These are phyloP conservation scores for Moesziomyces globuligerus DNA, from an alignment of 1,284 basidiomycete species.

Conservation along the genomic window DNA sequence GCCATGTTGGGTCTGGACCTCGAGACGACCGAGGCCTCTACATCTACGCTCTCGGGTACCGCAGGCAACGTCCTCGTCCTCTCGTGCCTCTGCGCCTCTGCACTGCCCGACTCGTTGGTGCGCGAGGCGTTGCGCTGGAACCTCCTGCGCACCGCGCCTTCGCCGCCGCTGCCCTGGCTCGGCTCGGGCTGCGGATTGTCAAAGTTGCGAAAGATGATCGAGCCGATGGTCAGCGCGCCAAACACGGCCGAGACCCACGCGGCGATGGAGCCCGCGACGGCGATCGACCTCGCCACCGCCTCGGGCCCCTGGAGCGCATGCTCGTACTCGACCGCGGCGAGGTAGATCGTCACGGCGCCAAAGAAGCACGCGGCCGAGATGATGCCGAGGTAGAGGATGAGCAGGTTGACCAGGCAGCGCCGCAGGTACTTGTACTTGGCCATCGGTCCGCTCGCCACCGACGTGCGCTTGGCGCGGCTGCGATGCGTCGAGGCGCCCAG, in stretches of 20 bases:
- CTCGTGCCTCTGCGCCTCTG: slow-evolving; percentile 12
- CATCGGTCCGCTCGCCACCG: slow-evolving; percentile 25
- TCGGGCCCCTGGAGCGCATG: slow-evolving; percentile 23
- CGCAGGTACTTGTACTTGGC: slow-evolving; percentile 50
- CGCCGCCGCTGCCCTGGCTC: slow-evolving; percentile 22
- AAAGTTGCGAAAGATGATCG: slow-evolving; percentile 50
- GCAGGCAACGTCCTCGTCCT: slow-evolving; percentile 51
- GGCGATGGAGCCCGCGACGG: slow-evolving; percentile 8
- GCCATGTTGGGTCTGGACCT: slow-evolving; percentile 13
- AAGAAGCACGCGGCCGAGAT: slow-evolving; percentile 48
- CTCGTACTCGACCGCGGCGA: slow-evolving; percentile 44
- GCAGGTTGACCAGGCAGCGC: slow-evolving; percentile 51
- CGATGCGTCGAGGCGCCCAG: not conserved
- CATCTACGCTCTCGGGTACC: slow-evolving; percentile 55
- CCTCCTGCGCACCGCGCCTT: slow-evolving; percentile 3
- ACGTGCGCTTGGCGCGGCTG: slow-evolving; percentile 12
- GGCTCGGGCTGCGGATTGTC: slow-evolving; percentile 36
- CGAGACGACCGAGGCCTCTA: slow-evolving; percentile 40
- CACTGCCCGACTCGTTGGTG: slow-evolving; percentile 5
- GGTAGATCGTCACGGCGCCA: slow-evolving; percentile 29
- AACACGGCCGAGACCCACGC: slow-evolving; percentile 48
- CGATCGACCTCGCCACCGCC: slow-evolving; percentile 5
- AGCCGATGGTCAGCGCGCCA: slow-evolving; percentile 42
- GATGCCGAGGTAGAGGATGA: slow-evolving; percentile 54
- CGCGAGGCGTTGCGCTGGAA: slow-evolving; percentile 18